These are phyloP conservation scores for Fusarium phyllophilum DNA, from an alignment of 2,329 filamentous ascomycete species.

Conservation along the genomic window DNA sequence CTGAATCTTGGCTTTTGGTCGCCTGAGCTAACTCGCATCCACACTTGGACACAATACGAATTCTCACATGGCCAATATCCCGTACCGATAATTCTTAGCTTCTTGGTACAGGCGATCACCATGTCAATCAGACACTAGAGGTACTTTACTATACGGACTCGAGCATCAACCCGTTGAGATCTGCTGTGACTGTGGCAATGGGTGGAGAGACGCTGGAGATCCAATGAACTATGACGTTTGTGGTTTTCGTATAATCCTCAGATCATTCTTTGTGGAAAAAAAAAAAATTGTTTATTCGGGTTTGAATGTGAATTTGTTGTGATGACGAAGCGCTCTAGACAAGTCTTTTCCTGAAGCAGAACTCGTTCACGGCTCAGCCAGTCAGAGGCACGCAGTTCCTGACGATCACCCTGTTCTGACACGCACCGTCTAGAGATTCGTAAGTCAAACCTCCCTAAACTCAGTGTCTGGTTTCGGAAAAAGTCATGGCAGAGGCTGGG, in stretches of 20 bases:
- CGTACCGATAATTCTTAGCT: conserved; percentile 15
- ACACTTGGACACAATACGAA: conserved; percentile 16
- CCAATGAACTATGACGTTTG: conserved; percentile 27
- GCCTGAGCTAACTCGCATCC: not conserved
- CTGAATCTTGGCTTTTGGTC: conserved; percentile 14
- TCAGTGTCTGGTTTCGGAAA: conserved; percentile 12
- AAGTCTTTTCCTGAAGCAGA: conserved; percentile 26
- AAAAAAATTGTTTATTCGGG: not conserved
- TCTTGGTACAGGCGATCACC: conserved; percentile 3
- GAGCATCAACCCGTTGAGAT: conserved; percentile 20
- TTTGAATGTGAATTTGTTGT: not conserved
- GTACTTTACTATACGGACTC: not conserved
- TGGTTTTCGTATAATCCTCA: conserved; percentile 5
- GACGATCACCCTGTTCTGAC: conserved; percentile 30
- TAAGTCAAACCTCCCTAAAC: not conserved
- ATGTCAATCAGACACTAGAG: not conserved
- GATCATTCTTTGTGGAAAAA: not conserved
- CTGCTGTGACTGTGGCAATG: conserved; percentile 16
- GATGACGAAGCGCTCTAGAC: conserved; percentile 30
- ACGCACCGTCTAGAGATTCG: conserved; percentile 26
- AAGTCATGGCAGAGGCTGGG: conserved; percentile 11
- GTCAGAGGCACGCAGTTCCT: conserved; percentile 28
- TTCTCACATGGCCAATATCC: conserved; percentile 15
- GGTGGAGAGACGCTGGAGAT: conserved; percentile 14
- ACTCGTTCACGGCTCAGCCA: not conserved